A percentile compares a stretch with the other conserved stretches of the same genome.
These are phyloP conservation scores for Epicoccum nigrum DNA, from an alignment of 2,329 filamentous ascomycete genomes.

Conservation along the genomic window DNA sequence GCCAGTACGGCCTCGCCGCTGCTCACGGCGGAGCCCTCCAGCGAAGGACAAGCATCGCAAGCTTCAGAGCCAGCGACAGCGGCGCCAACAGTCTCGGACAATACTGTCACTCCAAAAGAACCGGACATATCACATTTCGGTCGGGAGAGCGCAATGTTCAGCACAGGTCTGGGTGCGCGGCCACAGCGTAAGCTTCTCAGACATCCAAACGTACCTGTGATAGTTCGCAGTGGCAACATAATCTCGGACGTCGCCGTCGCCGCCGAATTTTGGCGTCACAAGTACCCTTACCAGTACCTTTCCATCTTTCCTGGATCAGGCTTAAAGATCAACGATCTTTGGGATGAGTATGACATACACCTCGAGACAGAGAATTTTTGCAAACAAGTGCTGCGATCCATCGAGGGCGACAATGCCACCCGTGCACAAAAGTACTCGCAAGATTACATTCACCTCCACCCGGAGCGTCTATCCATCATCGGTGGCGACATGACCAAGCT, in stretches of 20 bases:
- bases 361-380: slow-evolving; percentile 38
- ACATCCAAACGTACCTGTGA: slow-evolving; percentile 27
- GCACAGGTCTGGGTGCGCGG: slow-evolving; percentile 33
- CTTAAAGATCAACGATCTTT: slow-evolving; percentile 42
- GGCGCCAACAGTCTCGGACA: slow-evolving; percentile 14
- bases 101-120: slow-evolving; percentile 11
- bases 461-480: slow-evolving; percentile 27
- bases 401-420: slow-evolving; percentile 32
- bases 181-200: slow-evolving; percentile 20
- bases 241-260: slow-evolving; percentile 24
- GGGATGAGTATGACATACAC: slow-evolving; percentile 43
- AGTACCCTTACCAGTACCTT: slow-evolving; percentile 33
- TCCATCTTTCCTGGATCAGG: slow-evolving; percentile 35
- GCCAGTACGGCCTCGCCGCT: slow-evolving; percentile 3
- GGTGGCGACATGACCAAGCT: slow-evolving; percentile 21
- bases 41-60: not conserved
- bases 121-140: slow-evolving; percentile 12
- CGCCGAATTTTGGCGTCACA: slow-evolving; percentile 29
- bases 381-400: slow-evolving; percentile 34
- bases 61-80: not conserved
- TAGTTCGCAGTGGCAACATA: slow-evolving; percentile 34
- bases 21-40: not conserved
- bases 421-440: slow-evolving; percentile 27
- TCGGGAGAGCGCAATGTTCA: slow-evolving; percentile 34
- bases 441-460: slow-evolving; percentile 31